These are phyloP conservation scores for Lagerstroemia speciosa DNA, from an alignment of 345 rosid genomes.

Conservation along the genomic window DNA sequence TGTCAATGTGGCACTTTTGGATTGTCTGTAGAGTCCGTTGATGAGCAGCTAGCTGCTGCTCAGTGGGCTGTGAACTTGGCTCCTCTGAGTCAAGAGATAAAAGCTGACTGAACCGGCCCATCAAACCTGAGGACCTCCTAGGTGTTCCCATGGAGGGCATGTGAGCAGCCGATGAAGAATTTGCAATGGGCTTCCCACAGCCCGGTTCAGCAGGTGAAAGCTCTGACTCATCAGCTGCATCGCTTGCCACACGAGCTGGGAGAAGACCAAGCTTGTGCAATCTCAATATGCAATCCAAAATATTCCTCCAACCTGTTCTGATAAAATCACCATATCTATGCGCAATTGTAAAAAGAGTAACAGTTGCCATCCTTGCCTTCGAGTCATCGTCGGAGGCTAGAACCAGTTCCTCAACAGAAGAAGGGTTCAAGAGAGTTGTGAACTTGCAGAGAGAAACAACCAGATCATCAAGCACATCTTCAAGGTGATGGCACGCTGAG, in stretches of 20 bases:
- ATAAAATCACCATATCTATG: constrained; percentile 92
- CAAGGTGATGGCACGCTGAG: constrained; percentile 96
- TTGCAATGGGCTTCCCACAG: constrained; percentile 72
- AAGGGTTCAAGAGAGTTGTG: constrained; percentile 85
- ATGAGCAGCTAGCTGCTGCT: constrained; percentile 98
- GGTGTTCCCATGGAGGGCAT: constrained; percentile 84
- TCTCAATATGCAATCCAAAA: constrained; percentile 86
- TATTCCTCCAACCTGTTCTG: constrained; percentile 96
- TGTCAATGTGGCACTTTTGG: constrained; percentile 96
- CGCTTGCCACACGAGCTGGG: constrained; percentile 96
- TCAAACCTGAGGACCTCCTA: constrained; percentile 90
- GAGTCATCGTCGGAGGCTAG: constrained; percentile 92
- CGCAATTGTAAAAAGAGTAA: constrained; percentile 92
- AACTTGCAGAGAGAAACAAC: constrained; percentile 94
- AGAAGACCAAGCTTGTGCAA: constrained; percentile 97
- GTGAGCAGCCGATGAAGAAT: constrained; percentile 67
- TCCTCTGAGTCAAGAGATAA: constrained; percentile 95
- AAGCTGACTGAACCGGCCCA: constrained; percentile 99
- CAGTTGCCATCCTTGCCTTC: constrained; percentile 93
- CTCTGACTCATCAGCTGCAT: constrained; percentile 95
- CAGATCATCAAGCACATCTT: constrained; percentile 94
- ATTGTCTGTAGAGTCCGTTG: constrained; percentile 91
- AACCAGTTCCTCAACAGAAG: constrained; percentile 87
- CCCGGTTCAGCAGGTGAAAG: constrained; percentile 59
- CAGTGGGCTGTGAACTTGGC: constrained; percentile 96